phyloP scores from a whole-genome alignment of 768 basidiomycete genomes.

The Mrakia gelida region DNA sequence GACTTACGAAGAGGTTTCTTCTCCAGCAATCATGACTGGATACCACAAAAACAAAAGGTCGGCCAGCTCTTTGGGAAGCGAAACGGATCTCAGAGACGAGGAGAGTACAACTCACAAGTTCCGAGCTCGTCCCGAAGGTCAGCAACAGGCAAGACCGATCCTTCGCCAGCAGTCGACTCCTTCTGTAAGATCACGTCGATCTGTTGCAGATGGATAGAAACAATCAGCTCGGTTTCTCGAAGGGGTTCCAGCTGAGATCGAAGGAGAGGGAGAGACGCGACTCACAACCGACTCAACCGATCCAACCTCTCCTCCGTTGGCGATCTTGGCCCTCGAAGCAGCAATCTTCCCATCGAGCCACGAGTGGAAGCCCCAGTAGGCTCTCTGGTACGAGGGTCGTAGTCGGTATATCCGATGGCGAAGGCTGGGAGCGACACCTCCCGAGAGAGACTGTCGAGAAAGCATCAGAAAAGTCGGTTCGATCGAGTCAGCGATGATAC shows the following conservation, averaged over 20 bases:
- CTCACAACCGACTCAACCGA: constrained; percentile 6
- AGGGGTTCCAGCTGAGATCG: too few relatives aligned
- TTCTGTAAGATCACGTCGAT: constrained; percentile 21
- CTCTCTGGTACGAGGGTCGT: constrained; percentile 6
- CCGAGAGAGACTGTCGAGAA: background rate
- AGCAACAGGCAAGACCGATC: constrained; percentile 4
- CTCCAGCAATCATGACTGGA: constrained; percentile 19
- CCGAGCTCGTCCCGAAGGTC: constrained; percentile 24
- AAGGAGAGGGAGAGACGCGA: background rate
- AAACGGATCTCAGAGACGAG: too few relatives aligned
- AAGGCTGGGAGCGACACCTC: background rate
- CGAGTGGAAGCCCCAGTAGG: background rate
- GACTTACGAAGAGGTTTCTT: constrained; percentile 21
- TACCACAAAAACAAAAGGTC: background rate
- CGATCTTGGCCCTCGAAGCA: background rate
- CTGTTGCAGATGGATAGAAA: background rate
- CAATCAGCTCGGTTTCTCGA: background rate
- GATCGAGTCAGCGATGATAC: too few relatives aligned
- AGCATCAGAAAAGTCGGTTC: background rate
- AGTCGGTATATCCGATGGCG: constrained; percentile 1
- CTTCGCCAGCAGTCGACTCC: constrained; percentile 9
- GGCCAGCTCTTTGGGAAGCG: too few relatives aligned
- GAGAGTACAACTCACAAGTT: background rate
- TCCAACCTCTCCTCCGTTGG: constrained; percentile 21
- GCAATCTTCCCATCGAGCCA: constrained; percentile 15